Evolutionary conservation across 768 basidiomycete species (phyloP), one percentile per base, ranked within the genome.

Genomic region (Boletellus sp.): DNA sequence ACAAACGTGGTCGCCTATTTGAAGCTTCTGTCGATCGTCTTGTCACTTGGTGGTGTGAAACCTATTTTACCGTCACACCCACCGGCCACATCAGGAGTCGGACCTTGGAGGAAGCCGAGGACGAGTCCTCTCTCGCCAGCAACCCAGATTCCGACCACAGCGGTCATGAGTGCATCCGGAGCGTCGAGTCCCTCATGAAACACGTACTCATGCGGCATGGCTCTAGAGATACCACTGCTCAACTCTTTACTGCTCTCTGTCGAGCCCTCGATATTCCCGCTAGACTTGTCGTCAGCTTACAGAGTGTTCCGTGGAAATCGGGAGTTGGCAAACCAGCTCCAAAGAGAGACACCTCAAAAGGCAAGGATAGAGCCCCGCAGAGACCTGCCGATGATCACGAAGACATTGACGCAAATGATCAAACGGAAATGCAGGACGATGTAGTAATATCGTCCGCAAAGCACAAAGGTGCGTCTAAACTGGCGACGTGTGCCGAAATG

Each of bases 261-360:
- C 78, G 96, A 19, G 90, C 84, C 6, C 75, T 97, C 6, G 87
- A 84, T 11, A 82, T 98, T 17, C 94, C 94, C 0, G 81, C 93
- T 6, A 75, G 96, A 41, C 74, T 98, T 45, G 87, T 97, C 10
- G 85, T 86, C 55, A 95, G 91, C 61, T 69, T 99, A 38, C 95
- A 98, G 68, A 84, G 90, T 46, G 83, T 97, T 10, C 91, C 93
- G 10, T 97, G 94, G 94, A 80, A 93, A 64, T 80, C 81, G 17
- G 70, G 73, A 26, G 73, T 80, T 15, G 82, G 81, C 4, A 84
- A 81, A 60, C 72, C 61, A 26, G 65, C 70, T 42, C 15, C 52
- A 61, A 47, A 81, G 76, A 64, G 60, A 63, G 45, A 71, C 69
- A 56, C 60, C 60, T 62, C 63, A 48, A 66, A 77, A 58, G 67